Conservation (phyloP, 2,329 filamentous ascomycete species). For the Dactylellina sp. region DNA sequence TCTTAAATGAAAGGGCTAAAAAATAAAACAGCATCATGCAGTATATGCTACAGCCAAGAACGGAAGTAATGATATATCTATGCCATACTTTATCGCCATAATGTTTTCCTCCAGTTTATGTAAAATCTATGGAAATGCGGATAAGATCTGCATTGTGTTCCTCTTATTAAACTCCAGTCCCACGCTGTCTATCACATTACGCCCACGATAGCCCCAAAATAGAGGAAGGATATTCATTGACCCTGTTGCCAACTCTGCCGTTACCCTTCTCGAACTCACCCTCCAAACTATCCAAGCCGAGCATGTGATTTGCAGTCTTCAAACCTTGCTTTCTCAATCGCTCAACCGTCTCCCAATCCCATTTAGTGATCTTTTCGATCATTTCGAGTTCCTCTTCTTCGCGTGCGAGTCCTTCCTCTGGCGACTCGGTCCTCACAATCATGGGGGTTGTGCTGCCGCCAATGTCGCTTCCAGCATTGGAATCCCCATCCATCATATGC, state of each 20-base stretch:
- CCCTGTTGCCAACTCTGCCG: slow-evolving; percentile 49
- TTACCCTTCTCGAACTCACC: slow-evolving; percentile 59
- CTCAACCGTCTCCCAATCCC: slow-evolving; percentile 62
- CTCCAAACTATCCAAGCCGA: slow-evolving; percentile 58
- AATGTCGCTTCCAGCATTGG: slow-evolving; percentile 46
- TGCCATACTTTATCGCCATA: slow-evolving; percentile 13
- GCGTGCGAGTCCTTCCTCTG: slow-evolving; percentile 30
- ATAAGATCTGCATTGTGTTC: background rate
- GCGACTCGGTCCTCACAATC: slow-evolving; percentile 18
- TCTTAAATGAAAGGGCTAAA: slow-evolving; percentile 13
- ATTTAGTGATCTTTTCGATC: slow-evolving; percentile 43
- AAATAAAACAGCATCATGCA: slow-evolving; percentile 17
- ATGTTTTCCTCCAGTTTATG: slow-evolving; percentile 4
- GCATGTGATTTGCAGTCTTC: slow-evolving; percentile 61
- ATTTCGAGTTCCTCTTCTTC: slow-evolving; percentile 56
- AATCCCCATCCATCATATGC: slow-evolving; percentile 43
- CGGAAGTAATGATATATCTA: slow-evolving; percentile 37
- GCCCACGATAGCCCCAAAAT: slow-evolving; percentile 54
- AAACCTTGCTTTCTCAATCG: slow-evolving; percentile 62
- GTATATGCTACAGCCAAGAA: slow-evolving; percentile 30
- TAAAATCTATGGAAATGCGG: slow-evolving; percentile 17
- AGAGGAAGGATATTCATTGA: slow-evolving; percentile 34
- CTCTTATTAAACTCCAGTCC: background rate
- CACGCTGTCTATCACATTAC: slow-evolving; percentile 24
- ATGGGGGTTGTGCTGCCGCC: slow-evolving; percentile 23